Evolutionary conservation across 805 yeast genomes (phyloP), one percentile per base, ranked within the genome.

Genomic region (Pichia kluyveri): DNA sequence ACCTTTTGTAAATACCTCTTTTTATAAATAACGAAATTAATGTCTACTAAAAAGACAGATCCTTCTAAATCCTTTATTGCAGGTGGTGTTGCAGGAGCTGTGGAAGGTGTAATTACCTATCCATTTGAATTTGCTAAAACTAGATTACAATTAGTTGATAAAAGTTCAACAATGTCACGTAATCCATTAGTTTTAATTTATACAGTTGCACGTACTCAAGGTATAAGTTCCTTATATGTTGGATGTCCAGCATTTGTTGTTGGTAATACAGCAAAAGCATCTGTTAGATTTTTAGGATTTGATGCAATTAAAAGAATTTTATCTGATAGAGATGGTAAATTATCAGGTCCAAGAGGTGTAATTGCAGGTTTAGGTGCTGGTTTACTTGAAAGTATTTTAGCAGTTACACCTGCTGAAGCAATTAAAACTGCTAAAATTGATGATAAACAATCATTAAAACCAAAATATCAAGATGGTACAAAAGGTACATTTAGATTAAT

Each of bases 281-380:
- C 95, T n/a, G 91, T 91, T 3, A 75, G 99, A 54, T 91, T 91
- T 66, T 71, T 91, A 15, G 98, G 97, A 2, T 91, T 87, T 60
- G 99, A 93, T 63, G 74, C 84, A 17, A 85, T 93, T 65, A 90
- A 89, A 63, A 74, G 79, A 46, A 56, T 84, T 32, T 70, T 91
- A 48, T 79, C 82, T 30, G 98, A 93, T 64, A 80, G 80, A 56
- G 77, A 86, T 53, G 98, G 98, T 8, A 85, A 87, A 65, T 69
- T 93, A 43, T 80, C 93, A 36, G 96, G 96, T 4, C 82, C 93
- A 8, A 68, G 96, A 59, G 98, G 98, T 55, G 95, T 90, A 7
- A 51, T 91, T 32, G 99, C 99, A 1, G 99, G 99, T n/a, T 71
- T 93, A 41, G 97, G 98, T 43, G 99, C 99, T 3, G 99, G 99